Percentiles rank a stretch among this genome's conserved stretches.
Conservation (phyloP, 192 early-diverging fungal species). For the Coemansia sp. region DNA sequence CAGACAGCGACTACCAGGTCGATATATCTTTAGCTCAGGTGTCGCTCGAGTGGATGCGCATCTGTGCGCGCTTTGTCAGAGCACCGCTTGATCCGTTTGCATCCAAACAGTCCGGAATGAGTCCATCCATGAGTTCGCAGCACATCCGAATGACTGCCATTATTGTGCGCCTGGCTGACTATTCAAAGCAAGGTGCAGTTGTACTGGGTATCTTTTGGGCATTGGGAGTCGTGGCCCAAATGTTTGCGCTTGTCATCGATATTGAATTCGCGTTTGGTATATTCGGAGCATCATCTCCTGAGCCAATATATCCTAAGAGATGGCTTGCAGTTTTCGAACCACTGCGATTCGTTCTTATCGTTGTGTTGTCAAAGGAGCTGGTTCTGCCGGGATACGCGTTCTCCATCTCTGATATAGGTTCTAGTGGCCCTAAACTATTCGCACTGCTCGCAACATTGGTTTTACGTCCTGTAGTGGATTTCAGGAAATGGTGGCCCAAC, state of each 20-base stretch:
- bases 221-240: not conserved
- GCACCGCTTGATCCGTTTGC: not conserved
- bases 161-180: not conserved
- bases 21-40: slow-evolving; percentile 2
- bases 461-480: no score
- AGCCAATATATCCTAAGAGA: not conserved
- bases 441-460: not conserved
- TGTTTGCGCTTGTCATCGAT: not conserved
- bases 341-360: not conserved
- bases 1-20: not conserved
- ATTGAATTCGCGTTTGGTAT: not conserved
- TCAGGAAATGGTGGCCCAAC: no score
- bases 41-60: slow-evolving; percentile 17
- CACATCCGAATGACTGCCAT: not conserved
- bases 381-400: not conserved
- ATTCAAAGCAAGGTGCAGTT: not conserved
- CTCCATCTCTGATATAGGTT: not conserved
- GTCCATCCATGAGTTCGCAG: not conserved
- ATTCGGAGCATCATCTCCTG: not conserved
- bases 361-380: not conserved
- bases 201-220: not conserved
- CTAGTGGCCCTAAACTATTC: not conserved
- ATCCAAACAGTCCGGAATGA: not conserved
- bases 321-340: not conserved
- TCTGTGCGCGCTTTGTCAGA: not conserved